Conservation (phyloP, 148 eudicot species). For the Rheum nobile region DNA sequence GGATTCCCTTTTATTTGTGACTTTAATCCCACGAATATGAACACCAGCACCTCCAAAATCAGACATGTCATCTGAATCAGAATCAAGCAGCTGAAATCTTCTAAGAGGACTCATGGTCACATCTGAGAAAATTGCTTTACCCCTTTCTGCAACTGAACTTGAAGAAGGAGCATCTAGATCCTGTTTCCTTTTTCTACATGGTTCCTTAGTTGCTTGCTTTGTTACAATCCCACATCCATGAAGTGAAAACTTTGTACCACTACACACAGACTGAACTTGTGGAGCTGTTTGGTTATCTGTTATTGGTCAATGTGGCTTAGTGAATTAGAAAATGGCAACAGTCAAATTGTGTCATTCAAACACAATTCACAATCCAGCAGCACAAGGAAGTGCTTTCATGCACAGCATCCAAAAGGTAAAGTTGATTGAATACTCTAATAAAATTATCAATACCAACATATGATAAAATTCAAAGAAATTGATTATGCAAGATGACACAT, state of each 20-base stretch:
- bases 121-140: conserved; percentile 28
- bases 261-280: conserved; percentile 36
- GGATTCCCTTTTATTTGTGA: conserved; percentile 16
- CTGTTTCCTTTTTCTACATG: conserved; percentile 25
- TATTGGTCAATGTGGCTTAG: not conserved
- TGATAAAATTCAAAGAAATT: not conserved
- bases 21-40: not conserved
- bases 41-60: conserved; percentile 10
- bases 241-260: conserved; percentile 76
- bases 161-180: conserved; percentile 25
- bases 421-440: not conserved
- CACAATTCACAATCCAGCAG: not conserved
- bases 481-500: not conserved
- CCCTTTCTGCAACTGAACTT: conserved; percentile 26
- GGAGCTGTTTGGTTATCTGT: conserved; percentile 26
- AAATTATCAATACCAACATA: not conserved
- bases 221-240: conserved; percentile 38
- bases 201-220: conserved; percentile 31
- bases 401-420: not conserved
- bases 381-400: not conserved
- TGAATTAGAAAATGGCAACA: not conserved
- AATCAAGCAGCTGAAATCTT: conserved; percentile 76
- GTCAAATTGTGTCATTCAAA: not conserved
- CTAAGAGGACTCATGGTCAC: conserved; percentile 63
- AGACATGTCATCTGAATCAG: conserved; percentile 57